phyloP scores from a whole-genome alignment of 2,329 filamentous ascomycete genomes.

The Alternaria metachromatica region DNA sequence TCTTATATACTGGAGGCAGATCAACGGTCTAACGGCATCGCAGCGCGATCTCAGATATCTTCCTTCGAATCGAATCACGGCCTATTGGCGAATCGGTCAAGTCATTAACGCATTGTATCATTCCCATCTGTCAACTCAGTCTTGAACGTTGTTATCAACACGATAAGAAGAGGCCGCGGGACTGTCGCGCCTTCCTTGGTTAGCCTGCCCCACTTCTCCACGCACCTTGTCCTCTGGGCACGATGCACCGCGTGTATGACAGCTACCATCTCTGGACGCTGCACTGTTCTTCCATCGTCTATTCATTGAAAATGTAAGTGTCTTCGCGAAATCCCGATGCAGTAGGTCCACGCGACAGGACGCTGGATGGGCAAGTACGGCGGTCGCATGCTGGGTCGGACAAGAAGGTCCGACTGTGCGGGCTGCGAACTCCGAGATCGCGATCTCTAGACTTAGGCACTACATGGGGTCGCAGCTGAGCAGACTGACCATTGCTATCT shows the following conservation, averaged over 20 bases:
- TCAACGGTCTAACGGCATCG: background rate
- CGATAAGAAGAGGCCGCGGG: slow-evolving; percentile 18
- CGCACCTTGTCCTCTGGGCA: slow-evolving; percentile 3
- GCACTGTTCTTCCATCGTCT: background rate
- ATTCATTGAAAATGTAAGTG: background rate
- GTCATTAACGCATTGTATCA: background rate
- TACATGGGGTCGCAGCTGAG: background rate
- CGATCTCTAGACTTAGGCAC: background rate
- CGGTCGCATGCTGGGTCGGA: background rate
- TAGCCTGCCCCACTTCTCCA: slow-evolving; percentile 18
- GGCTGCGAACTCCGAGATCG: background rate
- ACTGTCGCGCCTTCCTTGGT: slow-evolving; percentile 8
- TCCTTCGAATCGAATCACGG: background rate
- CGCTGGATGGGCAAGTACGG: background rate
- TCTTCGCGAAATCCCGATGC: background rate
- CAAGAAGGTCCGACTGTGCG: slow-evolving; percentile 2
- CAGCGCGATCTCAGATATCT: background rate
- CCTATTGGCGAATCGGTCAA: slow-evolving; percentile 9
- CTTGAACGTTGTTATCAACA: slow-evolving; percentile 12
- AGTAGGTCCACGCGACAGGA: slow-evolving; percentile 1
- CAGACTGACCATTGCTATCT: background rate
- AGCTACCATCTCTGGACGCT: slow-evolving; percentile 7
- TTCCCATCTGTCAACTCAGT: slow-evolving; percentile 11
- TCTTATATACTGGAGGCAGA: slow-evolving; percentile 26
- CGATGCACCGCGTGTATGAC: slow-evolving; percentile 13